Evolutionary conservation across 768 basidiomycete species (phyloP).

Genomic region (Boletus speciosus): DNA sequence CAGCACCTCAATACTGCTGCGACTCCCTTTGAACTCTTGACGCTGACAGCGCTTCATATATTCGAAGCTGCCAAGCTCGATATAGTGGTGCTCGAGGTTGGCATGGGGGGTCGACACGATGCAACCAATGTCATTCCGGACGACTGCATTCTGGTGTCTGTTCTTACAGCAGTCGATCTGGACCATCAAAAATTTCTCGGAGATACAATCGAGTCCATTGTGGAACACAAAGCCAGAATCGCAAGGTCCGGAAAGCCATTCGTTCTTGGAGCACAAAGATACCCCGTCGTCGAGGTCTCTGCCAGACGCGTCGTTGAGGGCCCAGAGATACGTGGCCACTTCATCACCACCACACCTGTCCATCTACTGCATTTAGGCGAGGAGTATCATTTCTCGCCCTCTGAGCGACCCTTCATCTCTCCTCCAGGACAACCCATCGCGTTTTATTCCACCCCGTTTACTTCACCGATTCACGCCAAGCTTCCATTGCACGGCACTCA

Average conservation of each 20-base stretch:
- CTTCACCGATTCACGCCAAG: slow-evolving; percentile 41
- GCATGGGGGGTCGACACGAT: slow-evolving; percentile 90
- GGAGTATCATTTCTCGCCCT: slow-evolving; percentile 33
- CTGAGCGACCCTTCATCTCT: slow-evolving; percentile 23
- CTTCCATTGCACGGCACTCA: slow-evolving; percentile 78
- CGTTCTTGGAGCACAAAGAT: slow-evolving; percentile 61
- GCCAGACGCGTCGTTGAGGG: slow-evolving; percentile 42
- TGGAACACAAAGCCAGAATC: slow-evolving; percentile 82
- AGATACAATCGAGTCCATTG: slow-evolving; percentile 65
- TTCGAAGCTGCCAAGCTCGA: slow-evolving; percentile 75
- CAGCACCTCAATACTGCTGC: slow-evolving; percentile 42
- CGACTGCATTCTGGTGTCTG: slow-evolving; percentile 67
- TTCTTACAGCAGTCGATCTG: slow-evolving; percentile 81
- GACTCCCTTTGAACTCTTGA: slow-evolving; percentile 82
- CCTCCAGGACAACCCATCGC: slow-evolving; percentile 44
- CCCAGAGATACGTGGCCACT: slow-evolving; percentile 36
- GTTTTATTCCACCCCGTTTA: slow-evolving; percentile 42
- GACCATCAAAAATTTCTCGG: slow-evolving; percentile 95
- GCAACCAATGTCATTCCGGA: slow-evolving; percentile 90
- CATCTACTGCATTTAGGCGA: slow-evolving; percentile 32
- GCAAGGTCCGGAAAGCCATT: slow-evolving; percentile 59
- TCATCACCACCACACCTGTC: slow-evolving; percentile 38
- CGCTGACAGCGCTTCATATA: slow-evolving; percentile 71
- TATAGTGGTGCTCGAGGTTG: slow-evolving; percentile 85
- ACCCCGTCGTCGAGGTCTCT: slow-evolving; percentile 45